Percentiles rank a stretch among this genome's conserved stretches.
Evolutionary conservation across 495 filamentous ascomycete genomes (phyloP).

Genomic region (Xylaria castorea): DNA sequence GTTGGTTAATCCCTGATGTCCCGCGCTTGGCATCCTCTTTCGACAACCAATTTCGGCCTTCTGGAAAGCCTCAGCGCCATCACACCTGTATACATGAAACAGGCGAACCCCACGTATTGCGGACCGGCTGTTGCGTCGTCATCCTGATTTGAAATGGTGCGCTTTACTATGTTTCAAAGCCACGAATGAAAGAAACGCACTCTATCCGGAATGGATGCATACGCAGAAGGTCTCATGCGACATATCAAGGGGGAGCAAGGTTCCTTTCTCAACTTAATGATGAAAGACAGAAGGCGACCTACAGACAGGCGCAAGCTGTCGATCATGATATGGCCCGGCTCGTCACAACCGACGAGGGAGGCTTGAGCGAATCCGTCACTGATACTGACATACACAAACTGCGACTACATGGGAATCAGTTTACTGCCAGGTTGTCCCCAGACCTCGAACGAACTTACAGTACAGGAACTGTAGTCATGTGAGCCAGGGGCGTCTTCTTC

Average conservation of each 20-base stretch:
- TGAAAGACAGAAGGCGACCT: neutral
- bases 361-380: neutral
- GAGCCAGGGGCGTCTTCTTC: neutral
- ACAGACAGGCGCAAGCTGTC: neutral
- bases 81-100: slow-evolving; percentile 23
- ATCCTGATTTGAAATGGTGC: slow-evolving; percentile 19
- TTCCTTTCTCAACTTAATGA: neutral
- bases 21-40: slow-evolving; percentile 19
- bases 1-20: slow-evolving; percentile 7
- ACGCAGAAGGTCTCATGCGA: neutral
- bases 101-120: slow-evolving; percentile 11
- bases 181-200: neutral
- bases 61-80: slow-evolving; percentile 20
- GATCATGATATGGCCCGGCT: neutral
- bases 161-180: neutral
- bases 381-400: neutral
- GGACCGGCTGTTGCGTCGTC: slow-evolving; percentile 9
- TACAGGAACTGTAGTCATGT: neutral
- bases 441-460: neutral
- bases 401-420: neutral
- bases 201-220: neutral
- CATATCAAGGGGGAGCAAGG: neutral
- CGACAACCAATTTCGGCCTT: slow-evolving; percentile 9
- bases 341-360: neutral
- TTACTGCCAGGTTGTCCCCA: neutral